Evolutionary conservation across 2,329 filamentous ascomycete species (phyloP), one percentile per base, ranked within the genome.

Genomic region (Arthrobotrys sinensis): DNA sequence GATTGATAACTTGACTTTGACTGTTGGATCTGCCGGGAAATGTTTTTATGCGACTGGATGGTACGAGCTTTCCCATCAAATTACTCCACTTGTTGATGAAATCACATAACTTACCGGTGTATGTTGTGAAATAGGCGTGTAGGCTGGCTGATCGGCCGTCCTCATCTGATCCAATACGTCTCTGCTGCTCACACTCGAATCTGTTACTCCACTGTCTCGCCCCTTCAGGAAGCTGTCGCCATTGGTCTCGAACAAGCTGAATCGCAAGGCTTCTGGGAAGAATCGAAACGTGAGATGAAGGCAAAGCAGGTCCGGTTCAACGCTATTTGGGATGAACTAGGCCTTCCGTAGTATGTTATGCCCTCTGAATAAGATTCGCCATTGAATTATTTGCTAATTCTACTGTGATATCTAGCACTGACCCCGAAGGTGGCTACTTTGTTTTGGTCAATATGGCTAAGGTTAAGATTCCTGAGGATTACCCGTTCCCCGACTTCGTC

Each of bases 11-110:
- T 88, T 97, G 81, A 98, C 96, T 3, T 85, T 99, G 60, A 98
- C 96, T 0, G 96, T 99, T 34, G 96, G 96, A 19, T 97, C 94
- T 0, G 96, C 94, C 0, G 96, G 96, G 82, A 99, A 99, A 88
- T 96, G 96, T 87, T 99, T 99, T 85, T 98, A 98, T 83, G 93
- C 93, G 71, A 99, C 96, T 0, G 96, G 96, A 57, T 99, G 96
- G 96, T 75, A 63, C 43, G 70, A 5, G 1, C 4, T 14, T 72
- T 24, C 28, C 4, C 1, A 46, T 14, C 5, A 10, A 10, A 32
- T 45, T 21, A 63, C 45, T 8, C n/a, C 4, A 14, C n/a, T 16
- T 16, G 40, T 43, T 55, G 24, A 14, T 6, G 16, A 24, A 14
- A 43, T 34, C 11, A 52, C 73, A 40, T 69, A 16, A 55, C 21